Percentiles rank a stretch among this genome's conserved stretches.
Conservation (phyloP, 2,329 filamentous ascomycete species). For the Escovopsis sp. region DNA sequence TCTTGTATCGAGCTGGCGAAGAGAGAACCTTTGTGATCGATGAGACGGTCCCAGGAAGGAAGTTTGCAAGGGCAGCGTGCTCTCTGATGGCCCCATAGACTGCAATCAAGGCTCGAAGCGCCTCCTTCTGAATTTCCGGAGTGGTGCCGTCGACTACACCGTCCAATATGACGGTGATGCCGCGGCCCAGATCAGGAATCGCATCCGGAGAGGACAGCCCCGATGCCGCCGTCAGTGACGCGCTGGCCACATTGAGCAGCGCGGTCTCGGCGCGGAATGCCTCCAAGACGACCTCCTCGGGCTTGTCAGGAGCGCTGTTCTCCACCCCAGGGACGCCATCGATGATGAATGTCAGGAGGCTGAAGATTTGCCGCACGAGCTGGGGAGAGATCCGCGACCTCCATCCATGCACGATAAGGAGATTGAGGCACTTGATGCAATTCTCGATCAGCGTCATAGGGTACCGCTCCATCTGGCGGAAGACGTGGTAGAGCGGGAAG, state of each 20-base stretch:
- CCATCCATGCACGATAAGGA: slow-evolving; percentile 71
- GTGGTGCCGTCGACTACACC: slow-evolving; percentile 50
- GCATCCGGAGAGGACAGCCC: slow-evolving; percentile 41
- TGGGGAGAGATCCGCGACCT: slow-evolving; percentile 52
- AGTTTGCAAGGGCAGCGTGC: slow-evolving; percentile 62
- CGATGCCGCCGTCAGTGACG: slow-evolving; percentile 32
- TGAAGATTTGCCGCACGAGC: slow-evolving; percentile 70
- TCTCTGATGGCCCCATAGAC: slow-evolving; percentile 54
- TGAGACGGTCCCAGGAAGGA: slow-evolving; percentile 80
- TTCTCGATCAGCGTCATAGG: slow-evolving; percentile 61
- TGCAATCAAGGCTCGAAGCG: slow-evolving; percentile 47
- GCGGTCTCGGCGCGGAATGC: slow-evolving; percentile 55
- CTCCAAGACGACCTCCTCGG: slow-evolving; percentile 62
- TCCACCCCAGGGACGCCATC: slow-evolving; percentile 50
- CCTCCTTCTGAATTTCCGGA: slow-evolving; percentile 54
- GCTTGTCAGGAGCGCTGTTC: slow-evolving; percentile 24
- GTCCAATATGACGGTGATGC: slow-evolving; percentile 67
- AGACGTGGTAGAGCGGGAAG: slow-evolving; percentile 78
- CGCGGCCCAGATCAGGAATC: slow-evolving; percentile 68
- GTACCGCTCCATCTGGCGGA: slow-evolving; percentile 59
- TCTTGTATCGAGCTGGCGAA: slow-evolving; percentile 44
- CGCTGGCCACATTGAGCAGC: slow-evolving; percentile 46
- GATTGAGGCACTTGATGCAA: slow-evolving; percentile 57
- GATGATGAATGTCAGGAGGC: slow-evolving; percentile 69
- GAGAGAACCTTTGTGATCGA: slow-evolving; percentile 62